Conservation (phyloP, 1,284 basidiomycete genomes). For the Hymenochaete sp. region DNA sequence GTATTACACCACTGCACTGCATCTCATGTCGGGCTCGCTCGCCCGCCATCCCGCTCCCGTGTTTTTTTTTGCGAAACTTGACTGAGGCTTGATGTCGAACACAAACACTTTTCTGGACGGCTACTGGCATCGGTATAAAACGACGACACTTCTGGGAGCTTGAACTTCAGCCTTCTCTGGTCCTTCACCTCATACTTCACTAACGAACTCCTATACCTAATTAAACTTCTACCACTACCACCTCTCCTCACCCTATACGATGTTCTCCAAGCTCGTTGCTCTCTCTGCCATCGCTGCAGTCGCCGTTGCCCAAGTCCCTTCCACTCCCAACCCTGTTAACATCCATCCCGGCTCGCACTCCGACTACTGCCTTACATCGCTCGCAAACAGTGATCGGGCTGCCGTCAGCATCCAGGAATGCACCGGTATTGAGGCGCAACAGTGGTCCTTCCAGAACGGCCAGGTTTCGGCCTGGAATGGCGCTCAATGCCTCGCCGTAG, state of each 20-base stretch:
- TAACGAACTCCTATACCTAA: too few species aligned
- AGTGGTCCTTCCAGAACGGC: constrained; percentile 37
- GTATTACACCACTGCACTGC: too few species aligned
- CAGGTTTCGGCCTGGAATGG: constrained; percentile 34
- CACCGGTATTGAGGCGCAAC: constrained; percentile 32
- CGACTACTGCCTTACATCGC: constrained; percentile 42
- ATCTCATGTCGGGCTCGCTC: too few species aligned
- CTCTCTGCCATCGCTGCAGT: constrained; percentile 7
- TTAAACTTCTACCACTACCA: constrained; percentile 1
- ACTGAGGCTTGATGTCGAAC: too few species aligned
- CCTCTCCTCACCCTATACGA: neutral
- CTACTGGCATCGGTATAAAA: too few species aligned
- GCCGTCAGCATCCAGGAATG: constrained; percentile 37
- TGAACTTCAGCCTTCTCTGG: too few species aligned
- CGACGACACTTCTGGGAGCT: too few species aligned
- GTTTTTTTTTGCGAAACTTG: too few species aligned
- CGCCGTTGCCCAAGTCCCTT: constrained; percentile 12
- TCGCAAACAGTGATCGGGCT: constrained; percentile 38
- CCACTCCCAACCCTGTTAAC: constrained; percentile 24
- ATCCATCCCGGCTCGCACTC: constrained; percentile 33
- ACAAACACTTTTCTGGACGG: too few species aligned
- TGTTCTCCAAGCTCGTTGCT: constrained; percentile 7
- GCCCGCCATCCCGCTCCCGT: too few species aligned
- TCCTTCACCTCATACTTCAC: too few species aligned
- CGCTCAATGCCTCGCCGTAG: constrained; percentile 39